Percentiles rank a stretch among this genome's conserved stretches.
These are phyloP conservation scores for Saraca asoca DNA, from an alignment of 331 rosid genomes.

Conservation along the genomic window DNA sequence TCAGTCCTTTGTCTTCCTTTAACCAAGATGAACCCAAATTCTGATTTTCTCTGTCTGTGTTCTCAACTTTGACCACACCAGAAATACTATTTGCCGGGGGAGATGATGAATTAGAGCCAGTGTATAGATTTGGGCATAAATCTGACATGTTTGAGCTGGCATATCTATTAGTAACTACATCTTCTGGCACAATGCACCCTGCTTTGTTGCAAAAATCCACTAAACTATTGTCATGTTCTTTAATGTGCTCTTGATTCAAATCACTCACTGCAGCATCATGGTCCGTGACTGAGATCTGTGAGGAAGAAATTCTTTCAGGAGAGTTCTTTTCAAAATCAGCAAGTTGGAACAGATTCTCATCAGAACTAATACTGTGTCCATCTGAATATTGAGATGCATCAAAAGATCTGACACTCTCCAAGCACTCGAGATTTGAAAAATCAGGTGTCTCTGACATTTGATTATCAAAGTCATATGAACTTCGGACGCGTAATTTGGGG, in stretches of 20 bases:
- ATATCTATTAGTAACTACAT: conserved; percentile 41
- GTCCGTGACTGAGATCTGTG: conserved; percentile 38
- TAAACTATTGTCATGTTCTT: conserved; percentile 50
- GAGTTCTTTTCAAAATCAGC: conserved; percentile 61
- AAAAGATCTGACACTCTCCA: conserved; percentile 62
- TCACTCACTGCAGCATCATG: conserved; percentile 43
- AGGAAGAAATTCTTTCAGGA: conserved; percentile 46
- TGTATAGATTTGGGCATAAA: conserved; percentile 48
- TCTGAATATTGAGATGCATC: conserved; percentile 78
- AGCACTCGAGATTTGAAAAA: conserved; percentile 36
- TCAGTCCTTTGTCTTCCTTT: conserved; percentile 43
- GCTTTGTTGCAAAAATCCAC: conserved; percentile 75
- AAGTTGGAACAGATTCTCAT: conserved; percentile 64
- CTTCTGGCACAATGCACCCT: conserved; percentile 75
- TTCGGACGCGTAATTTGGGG: conserved; percentile 61
- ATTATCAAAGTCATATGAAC: conserved; percentile 65
- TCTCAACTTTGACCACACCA: conserved; percentile 44
- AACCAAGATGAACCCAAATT: conserved; percentile 41
- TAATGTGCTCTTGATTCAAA: conserved; percentile 43
- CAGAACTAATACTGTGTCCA: conserved; percentile 70
- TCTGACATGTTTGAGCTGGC: conserved; percentile 39
- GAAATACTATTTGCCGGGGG: conserved; percentile 50
- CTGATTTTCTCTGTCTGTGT: conserved; percentile 41
- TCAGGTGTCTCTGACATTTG: conserved; percentile 42
- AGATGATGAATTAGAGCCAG: conserved; percentile 51